Evolutionary conservation across 1,284 basidiomycete species (phyloP), one percentile per base, ranked within the genome.

Genomic region (Heterobasidion occidentale): DNA sequence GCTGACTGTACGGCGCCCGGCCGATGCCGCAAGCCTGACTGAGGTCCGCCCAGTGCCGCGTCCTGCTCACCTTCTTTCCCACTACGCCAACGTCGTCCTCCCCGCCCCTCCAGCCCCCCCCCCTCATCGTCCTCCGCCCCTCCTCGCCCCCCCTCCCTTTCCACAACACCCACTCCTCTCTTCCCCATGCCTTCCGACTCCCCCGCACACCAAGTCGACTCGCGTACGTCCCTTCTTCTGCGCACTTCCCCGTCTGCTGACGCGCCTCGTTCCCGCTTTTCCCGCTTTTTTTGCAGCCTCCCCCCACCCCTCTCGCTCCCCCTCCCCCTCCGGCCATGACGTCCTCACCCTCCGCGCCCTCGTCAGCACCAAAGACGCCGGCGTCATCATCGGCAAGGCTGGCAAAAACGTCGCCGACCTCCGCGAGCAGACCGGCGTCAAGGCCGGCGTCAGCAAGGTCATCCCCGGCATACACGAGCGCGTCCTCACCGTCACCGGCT

Each of bases 401-500:
- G 96, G 96, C 59, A 92, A 94, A 77, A 98, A 98, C 68, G 96
- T 98, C 67, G 96, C 96, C 62, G 91, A 94, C 73, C 83, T 99
- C 64, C 85, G 96, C 62, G 92, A 96, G 65, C 85, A 91, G 68
- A 97, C 94, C 51, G 93, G 92, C 64, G 94, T 97, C 75, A 98
- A 95, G 77, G 95, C 96, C 59, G 96, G 96, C 68, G 96, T 99
- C 70, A 94, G 89, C 82, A 98, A 98, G 75, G 95, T 98, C 76
- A 94, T 97, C 59, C 87, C 87, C 56, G 96, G 96, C 64, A 94
- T 99, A 60, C 94, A 97, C 71, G 96, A 99, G 76, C 91, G 96
- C 65, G 94, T 98, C 66, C 85, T 99, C 69, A 94, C 90, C 67
- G 90, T 98, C 71, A 88, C 84, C 60, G 96, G 96, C 59, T 84